These are phyloP conservation scores for Termitomyces sp. DNA, from an alignment of 768 basidiomycete species.

Conservation along the genomic window DNA sequence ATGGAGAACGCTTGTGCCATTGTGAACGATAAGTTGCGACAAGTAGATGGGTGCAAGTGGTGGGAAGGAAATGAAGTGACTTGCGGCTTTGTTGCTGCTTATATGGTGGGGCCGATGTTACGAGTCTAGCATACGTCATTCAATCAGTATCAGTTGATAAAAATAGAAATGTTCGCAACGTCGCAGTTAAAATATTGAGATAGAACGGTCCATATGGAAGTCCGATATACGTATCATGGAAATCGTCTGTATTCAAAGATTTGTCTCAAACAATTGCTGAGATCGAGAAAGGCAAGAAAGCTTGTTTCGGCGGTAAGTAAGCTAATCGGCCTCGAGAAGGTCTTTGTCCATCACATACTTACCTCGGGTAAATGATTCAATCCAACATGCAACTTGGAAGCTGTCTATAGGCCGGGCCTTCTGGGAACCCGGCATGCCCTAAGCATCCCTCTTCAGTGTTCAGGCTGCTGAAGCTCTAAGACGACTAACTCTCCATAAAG, in stretches of 20 bases:
- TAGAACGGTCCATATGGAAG: too few relatives aligned
- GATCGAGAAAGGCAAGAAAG: background rate
- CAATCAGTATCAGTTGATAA: background rate
- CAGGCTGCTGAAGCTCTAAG: background rate
- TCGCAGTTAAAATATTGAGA: too few relatives aligned
- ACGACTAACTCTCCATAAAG: background rate
- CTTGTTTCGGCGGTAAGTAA: background rate
- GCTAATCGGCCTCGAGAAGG: background rate
- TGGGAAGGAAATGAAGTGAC: background rate
- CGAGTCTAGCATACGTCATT: background rate
- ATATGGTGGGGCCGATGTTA: background rate
- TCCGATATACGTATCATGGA: background rate
- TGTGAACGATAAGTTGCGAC: background rate
- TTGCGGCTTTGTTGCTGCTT: background rate
- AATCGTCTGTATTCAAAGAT: background rate
- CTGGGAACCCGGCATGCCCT: too few relatives aligned
- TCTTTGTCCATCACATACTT: background rate
- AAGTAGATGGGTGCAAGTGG: background rate
- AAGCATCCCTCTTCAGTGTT: background rate
- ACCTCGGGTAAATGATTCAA: background rate
- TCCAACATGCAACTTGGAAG: background rate
- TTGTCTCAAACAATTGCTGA: background rate
- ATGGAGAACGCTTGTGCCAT: slow-evolving; percentile 17
- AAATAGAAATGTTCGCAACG: background rate
- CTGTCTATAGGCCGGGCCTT: background rate